Evolutionary conservation across 2,329 filamentous ascomycete genomes (phyloP).

Genomic region (Ophiostoma triangulosporum): DNA sequence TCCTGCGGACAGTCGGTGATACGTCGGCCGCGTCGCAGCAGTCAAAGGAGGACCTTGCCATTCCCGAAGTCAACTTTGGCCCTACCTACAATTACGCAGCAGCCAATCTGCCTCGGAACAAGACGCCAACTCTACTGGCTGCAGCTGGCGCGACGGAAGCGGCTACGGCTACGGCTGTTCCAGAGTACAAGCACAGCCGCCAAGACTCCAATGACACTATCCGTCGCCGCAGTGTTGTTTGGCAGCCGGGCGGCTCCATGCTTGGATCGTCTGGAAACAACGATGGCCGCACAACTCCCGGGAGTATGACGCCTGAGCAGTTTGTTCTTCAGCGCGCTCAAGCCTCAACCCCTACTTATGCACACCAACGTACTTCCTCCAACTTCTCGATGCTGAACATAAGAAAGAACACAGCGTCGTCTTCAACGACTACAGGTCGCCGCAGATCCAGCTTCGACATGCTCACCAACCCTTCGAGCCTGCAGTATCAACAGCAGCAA

Average conservation of each 20-base stretch:
- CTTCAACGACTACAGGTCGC: slow-evolving; percentile 22
- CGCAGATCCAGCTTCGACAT: slow-evolving; percentile 29
- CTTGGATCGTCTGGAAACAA: slow-evolving; percentile 30
- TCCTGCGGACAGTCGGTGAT: slow-evolving; percentile 65
- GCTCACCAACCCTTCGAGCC: slow-evolving; percentile 22
- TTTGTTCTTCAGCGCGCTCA: slow-evolving; percentile 69
- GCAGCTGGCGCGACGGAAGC: not conserved
- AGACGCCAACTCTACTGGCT: slow-evolving; percentile 17
- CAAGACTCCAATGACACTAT: slow-evolving; percentile 39
- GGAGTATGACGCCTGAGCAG: slow-evolving; percentile 57
- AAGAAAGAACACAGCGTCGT: slow-evolving; percentile 28
- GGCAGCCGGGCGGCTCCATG: slow-evolving; percentile 58
- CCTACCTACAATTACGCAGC: slow-evolving; percentile 57
- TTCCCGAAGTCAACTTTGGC: slow-evolving; percentile 75
- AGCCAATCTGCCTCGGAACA: slow-evolving; percentile 20
- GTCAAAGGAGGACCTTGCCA: slow-evolving; percentile 30
- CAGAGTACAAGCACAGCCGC: slow-evolving; percentile 24
- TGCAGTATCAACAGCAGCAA: slow-evolving; percentile 25
- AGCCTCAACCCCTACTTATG: slow-evolving; percentile 38
- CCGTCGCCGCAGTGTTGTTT: slow-evolving; percentile 51
- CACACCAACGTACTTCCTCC: slow-evolving; percentile 47
- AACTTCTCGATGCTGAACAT: slow-evolving; percentile 31
- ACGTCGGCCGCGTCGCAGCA: slow-evolving; percentile 4
- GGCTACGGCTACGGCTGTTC: not conserved
- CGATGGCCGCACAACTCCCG: slow-evolving; percentile 24